These are phyloP conservation scores for Fallopia convolvulus DNA, from an alignment of 148 eudicot genomes.

Conservation along the genomic window DNA sequence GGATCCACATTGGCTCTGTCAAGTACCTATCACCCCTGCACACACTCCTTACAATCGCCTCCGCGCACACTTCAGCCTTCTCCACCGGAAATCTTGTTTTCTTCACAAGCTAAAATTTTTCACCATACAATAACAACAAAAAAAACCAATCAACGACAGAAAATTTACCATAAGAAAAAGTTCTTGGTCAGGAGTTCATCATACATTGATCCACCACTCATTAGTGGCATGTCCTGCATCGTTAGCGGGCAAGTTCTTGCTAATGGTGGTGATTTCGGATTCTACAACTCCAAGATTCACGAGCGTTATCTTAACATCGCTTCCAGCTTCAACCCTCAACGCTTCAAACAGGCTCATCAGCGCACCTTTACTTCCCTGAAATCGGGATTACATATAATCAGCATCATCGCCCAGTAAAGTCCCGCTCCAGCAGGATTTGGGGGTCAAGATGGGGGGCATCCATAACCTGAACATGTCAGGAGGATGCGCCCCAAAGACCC, in stretches of 20 bases:
- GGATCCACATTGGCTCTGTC: neutral
- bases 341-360: conserved; percentile 37
- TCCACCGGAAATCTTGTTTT: neutral
- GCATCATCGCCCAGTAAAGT: no score
- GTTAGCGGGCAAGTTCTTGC: neutral
- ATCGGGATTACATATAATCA: neutral
- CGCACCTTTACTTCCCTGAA: neutral
- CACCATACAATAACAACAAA: no score
- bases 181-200: neutral
- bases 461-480: no score
- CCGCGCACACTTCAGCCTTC: neutral
- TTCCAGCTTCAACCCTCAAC: conserved; percentile 42
- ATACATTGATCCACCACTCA: neutral
- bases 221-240: neutral
- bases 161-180: neutral
- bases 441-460: no score
- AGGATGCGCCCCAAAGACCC: no score
- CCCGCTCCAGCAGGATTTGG: no score
- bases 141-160: neutral
- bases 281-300: conserved; percentile 59
- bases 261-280: conserved; percentile 29
- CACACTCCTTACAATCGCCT: neutral
- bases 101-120: neutral
- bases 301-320: conserved; percentile 41
- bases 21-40: neutral